Conservation (phyloP, 331 rosid species). For the Quercus lobata region DNA sequence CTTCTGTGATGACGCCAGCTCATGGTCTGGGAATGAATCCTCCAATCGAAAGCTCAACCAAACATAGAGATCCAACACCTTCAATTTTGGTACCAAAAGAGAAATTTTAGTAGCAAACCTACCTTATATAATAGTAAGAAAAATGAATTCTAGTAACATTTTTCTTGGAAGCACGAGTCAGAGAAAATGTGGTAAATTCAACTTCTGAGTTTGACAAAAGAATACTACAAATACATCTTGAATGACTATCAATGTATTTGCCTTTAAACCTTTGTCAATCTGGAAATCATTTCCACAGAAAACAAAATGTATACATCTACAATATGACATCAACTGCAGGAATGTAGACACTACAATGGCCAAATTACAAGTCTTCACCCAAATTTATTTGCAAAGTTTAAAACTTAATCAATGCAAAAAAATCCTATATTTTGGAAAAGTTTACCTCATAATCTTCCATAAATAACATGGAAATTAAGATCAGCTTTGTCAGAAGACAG, state of each 20-base stretch:
- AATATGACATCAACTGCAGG: neutral
- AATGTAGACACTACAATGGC: neutral
- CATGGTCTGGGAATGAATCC: conserved; percentile 84
- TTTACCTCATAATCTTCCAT: too few species aligned
- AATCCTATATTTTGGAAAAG: neutral
- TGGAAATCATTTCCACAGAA: neutral
- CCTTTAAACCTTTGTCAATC: neutral
- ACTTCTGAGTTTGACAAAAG: neutral
- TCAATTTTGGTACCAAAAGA: conserved; percentile 33
- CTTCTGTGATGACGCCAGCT: conserved; percentile 74
- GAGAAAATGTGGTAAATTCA: neutral
- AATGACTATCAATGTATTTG: neutral
- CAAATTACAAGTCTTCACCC: neutral
- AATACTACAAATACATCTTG: neutral
- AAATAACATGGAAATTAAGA: too few species aligned
- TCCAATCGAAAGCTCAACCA: conserved; percentile 94
- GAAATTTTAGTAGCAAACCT: conserved; percentile 1
- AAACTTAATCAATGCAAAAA: neutral
- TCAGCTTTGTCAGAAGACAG: too few species aligned
- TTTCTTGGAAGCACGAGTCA: conserved; percentile 3
- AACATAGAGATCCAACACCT: conserved; percentile 93
- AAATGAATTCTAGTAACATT: neutral
- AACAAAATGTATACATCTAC: neutral
- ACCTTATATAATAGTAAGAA: conserved; percentile 4
- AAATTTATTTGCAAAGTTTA: neutral